Base-by-base conservation (phyloP, 2,329 filamentous ascomycete species). In the Penicillium palitans region DNA sequence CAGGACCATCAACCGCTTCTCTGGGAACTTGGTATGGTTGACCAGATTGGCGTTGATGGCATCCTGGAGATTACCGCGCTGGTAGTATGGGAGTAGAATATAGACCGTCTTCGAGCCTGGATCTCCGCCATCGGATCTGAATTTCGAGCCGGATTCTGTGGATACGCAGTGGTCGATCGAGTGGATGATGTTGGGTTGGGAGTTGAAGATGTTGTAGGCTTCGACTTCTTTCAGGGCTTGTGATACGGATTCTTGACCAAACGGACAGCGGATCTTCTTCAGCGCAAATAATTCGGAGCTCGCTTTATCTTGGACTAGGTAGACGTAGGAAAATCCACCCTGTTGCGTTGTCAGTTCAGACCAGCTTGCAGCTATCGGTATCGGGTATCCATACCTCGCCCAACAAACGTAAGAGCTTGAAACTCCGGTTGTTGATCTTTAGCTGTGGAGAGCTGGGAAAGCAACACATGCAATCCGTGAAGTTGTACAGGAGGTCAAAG, bases 251-350 rank as follows among this genome's bases (percentile, higher is more conserved):
- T 99, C 95, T 76, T 95, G 90, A 66, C 95, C 95, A 72, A 99
- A 98, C 5, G 95, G 93, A 81, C 95, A 99, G 73, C 93, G 89
- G 76, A 99, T 99, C 84, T 99, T 99, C 79, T 99, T 99, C 61
- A 98, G 87, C 19, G 95, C 95, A 76, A 96, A 93, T 47, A 96
- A 85, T 69, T 93, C 87, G 59, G 90, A 90, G 52, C 87, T 89
- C 55, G 86, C 82, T 48, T 90, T 93, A 76, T 97, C 93, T 81
- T 98, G 90, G 60, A 99, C 95, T 59, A 99, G 90, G 79, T 99
- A 99, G 68, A 99, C 95, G 78, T 98, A 99, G 65, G 92, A 96
- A 82, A 99, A 99, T 71, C 95, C 95, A 73, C 95, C 95, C 89
- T 93, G 63, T 53, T 40, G 35, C 45, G 33, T 31, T 42, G 48